Evolutionary conservation across 2,329 filamentous ascomycete species (phyloP).

Genomic region (Stenocarpella maydis): DNA sequence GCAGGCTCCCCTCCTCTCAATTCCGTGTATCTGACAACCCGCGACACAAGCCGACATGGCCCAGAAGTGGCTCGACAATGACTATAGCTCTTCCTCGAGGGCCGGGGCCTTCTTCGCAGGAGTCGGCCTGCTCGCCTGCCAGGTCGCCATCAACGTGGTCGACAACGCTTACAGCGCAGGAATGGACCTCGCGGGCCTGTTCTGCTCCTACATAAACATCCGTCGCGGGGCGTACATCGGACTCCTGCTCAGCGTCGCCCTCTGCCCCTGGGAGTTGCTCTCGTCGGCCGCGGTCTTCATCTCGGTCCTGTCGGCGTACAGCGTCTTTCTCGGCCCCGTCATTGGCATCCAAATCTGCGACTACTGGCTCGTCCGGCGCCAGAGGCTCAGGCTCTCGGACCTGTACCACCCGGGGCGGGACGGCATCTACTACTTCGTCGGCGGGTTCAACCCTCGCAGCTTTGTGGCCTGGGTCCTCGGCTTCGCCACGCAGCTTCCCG

Average conservation of each 20-base stretch:
- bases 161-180: constrained; percentile 59
- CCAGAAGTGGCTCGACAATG: constrained; percentile 32
- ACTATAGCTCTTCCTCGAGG: constrained; percentile 42
- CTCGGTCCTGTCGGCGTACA: constrained; percentile 52
- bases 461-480: constrained; percentile 34
- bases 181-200: constrained; percentile 63
- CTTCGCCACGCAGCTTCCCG: constrained; percentile 31
- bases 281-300: constrained; percentile 55
- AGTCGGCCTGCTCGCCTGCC: constrained; percentile 52
- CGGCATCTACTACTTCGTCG: constrained; percentile 33
- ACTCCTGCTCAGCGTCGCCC: constrained; percentile 40
- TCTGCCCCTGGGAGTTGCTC: constrained; percentile 61
- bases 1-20: background rate
- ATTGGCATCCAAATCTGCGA: constrained; percentile 34
- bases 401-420: constrained; percentile 32
- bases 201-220: constrained; percentile 64
- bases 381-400: constrained; percentile 34
- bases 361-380: constrained; percentile 32
- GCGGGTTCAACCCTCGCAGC: constrained; percentile 34
- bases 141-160: constrained; percentile 55
- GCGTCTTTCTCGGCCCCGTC: constrained; percentile 35
- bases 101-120: constrained; percentile 57
- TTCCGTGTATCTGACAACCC: background rate
- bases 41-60: constrained; percentile 27
- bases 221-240: constrained; percentile 57